phyloP scores from a whole-genome alignment of 1,284 basidiomycete species.

The Sporisorium sorghi region DNA sequence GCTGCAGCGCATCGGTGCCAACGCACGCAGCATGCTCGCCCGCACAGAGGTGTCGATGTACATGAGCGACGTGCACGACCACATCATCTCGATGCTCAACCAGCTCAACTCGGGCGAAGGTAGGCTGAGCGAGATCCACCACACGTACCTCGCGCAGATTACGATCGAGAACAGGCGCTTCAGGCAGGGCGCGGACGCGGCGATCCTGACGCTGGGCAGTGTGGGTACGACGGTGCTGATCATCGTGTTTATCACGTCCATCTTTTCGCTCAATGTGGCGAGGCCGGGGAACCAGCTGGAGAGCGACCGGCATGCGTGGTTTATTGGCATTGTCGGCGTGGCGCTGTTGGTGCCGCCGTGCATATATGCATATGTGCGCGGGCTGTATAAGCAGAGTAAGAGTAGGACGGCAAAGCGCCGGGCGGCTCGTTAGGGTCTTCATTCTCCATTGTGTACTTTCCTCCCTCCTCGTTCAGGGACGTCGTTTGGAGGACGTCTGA shows the following conservation, averaged over 20 bases:
- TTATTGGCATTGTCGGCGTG: conserved; percentile 18
- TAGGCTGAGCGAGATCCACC: conserved; percentile 86
- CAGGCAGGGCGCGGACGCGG: conserved; percentile 44
- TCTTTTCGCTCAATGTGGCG: conserved; percentile 73
- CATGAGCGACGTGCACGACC: conserved; percentile 93
- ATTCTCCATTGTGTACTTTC: neutral
- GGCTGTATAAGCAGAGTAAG: conserved; percentile 25
- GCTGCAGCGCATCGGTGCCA: conserved; percentile 48
- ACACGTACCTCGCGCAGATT: conserved; percentile 83
- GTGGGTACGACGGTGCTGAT: conserved; percentile 78
- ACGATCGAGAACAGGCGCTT: conserved; percentile 74
- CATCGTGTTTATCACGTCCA: conserved; percentile 51
- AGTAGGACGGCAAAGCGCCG: conserved; percentile 14
- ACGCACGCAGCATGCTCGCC: conserved; percentile 39
- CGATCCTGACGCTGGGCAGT: conserved; percentile 72
- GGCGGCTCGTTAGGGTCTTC: conserved; percentile 31
- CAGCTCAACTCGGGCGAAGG: conserved; percentile 89
- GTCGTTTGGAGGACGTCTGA: neutral
- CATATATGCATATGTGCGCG: conserved; percentile 16
- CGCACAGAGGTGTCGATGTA: conserved; percentile 74
- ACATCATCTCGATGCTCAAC: conserved; percentile 87
- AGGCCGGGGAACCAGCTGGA: conserved; percentile 71
- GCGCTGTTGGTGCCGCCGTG: conserved; percentile 2
- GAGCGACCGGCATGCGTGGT: conserved; percentile 22
- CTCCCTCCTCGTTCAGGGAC: neutral